Evolutionary conservation across 192 early-diverging fungal species (phyloP).

Genomic region (Linnemannia exigua): DNA sequence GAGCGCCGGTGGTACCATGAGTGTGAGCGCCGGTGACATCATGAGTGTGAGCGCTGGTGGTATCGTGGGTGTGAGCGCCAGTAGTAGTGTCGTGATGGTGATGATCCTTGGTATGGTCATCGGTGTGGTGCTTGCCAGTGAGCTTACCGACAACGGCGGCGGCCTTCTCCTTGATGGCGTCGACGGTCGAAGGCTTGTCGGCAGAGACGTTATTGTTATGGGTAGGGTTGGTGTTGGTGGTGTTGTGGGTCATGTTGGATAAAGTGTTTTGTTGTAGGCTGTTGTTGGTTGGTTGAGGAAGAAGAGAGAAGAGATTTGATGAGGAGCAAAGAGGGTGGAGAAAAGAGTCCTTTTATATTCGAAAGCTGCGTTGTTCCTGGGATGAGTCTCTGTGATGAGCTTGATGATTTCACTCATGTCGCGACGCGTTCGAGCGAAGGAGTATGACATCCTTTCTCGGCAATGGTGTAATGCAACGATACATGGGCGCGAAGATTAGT

Average conservation of each 20-base stretch:
- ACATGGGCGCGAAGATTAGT: too few species aligned
- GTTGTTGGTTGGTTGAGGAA: background rate
- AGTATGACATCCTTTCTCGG: background rate
- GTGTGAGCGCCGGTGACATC: background rate
- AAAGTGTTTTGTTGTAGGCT: background rate
- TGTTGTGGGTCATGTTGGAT: constrained; percentile 18
- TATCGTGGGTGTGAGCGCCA: background rate
- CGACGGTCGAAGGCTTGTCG: constrained; percentile 39
- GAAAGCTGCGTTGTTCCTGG: background rate
- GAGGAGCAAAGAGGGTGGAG: background rate
- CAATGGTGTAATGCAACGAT: background rate
- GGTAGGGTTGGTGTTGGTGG: constrained; percentile 9
- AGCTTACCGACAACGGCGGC: constrained; percentile 25
- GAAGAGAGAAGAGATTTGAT: too few species aligned
- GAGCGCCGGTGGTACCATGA: too few species aligned
- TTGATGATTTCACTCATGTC: constrained; percentile 1
- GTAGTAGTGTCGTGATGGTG: background rate
- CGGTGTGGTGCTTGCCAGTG: constrained; percentile 32
- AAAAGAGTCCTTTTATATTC: constrained; percentile 4
- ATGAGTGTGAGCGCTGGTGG: background rate
- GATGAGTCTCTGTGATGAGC: background rate
- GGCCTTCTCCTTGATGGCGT: constrained; percentile 47
- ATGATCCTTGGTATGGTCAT: background rate
- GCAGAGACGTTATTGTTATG: constrained; percentile 2
- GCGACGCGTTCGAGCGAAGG: background rate